Evolutionary conservation across 2,329 filamentous ascomycete genomes (phyloP), one percentile per base, ranked within the genome.

Genomic region (Trichoderma sp.): DNA sequence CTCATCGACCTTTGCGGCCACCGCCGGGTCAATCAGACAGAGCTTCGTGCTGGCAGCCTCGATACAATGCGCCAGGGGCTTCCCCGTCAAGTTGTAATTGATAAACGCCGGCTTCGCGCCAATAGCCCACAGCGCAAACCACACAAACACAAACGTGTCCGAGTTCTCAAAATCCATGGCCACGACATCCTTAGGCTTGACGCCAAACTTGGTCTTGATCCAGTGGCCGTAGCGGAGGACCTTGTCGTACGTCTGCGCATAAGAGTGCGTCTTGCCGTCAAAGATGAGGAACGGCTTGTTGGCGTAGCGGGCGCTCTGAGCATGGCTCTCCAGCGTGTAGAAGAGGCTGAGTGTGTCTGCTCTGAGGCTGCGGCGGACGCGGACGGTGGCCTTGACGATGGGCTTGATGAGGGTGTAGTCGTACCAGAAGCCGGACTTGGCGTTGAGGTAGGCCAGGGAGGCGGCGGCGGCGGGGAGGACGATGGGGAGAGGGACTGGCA

Each of bases 21-120:
- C 81, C 19, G 83, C 80, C 0, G 85, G 83, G 72, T 96, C 93
- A 11, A 95, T 85, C 24, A 97, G 77, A 68, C 94, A 82, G 2
- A 96, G 76, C 11, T 85, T 86, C 0, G 92, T 84, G 0, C 86
- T 89, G 2, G 92, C 91, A 1, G 88, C 87, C 72, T 85, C 86
- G 56, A 96, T 83, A 73, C 92, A 95, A 79, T 97, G 93, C 3
- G 87, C 78, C 71, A 97, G 82, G 0, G 92, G 85, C 33, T 90
- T 87, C 14, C 89, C 90, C 0, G 86, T 85, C 60, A 97, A 82
- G 76, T 96, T 96, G 80, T 94, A 95, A 80, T 97, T 97, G 81
- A 97, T 91, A 74, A 96, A 93, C 0, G 93, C 93, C 0, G 93
- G 93, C 68, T 89, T 89, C 0, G 92, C 93, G 13, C 94, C 94